Evolutionary conservation across 345 rosid genomes (phyloP).

Genomic region (Gynandropsis gynandra): DNA sequence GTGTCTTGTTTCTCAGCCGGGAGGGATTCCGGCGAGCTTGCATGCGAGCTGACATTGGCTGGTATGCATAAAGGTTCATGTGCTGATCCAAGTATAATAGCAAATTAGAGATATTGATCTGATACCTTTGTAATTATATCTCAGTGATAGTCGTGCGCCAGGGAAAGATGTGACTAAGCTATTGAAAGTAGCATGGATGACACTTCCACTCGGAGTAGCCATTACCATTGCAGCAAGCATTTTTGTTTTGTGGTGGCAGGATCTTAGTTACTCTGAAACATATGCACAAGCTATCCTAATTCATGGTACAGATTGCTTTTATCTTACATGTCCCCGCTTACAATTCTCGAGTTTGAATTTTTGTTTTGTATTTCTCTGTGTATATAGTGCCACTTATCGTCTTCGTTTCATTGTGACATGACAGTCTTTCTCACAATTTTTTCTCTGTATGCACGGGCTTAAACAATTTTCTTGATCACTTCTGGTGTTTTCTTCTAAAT

Average conservation of each 20-base stretch:
- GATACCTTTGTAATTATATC: slow-evolving; percentile 18
- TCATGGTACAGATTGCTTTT: slow-evolving; percentile 46
- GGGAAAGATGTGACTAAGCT: slow-evolving; percentile 38
- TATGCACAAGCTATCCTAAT: slow-evolving; percentile 77
- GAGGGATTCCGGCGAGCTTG: slow-evolving; percentile 94
- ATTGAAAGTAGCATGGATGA: slow-evolving; percentile 80
- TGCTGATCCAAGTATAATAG: background rate
- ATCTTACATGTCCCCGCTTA: slow-evolving; percentile 4
- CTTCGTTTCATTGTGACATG: background rate
- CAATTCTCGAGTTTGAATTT: slow-evolving; percentile 2
- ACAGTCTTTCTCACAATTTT: background rate
- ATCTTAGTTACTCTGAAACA: slow-evolving; percentile 40
- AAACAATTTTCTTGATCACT: background rate
- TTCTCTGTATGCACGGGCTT: background rate
- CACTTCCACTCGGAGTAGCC: slow-evolving; percentile 58
- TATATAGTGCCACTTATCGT: background rate
- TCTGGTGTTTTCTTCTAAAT: slow-evolving; percentile 30
- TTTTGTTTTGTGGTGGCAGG: slow-evolving; percentile 73
- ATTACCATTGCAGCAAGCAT: slow-evolving; percentile 43
- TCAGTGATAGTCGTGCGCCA: slow-evolving; percentile 45
- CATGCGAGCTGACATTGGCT: slow-evolving; percentile 67
- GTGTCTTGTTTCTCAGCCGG: slow-evolving; percentile 71
- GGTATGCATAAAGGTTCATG: slow-evolving; percentile 30
- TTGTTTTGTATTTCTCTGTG: background rate
- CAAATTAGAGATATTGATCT: too few relatives aligned